Evolutionary conservation across 2,329 filamentous ascomycete genomes (phyloP).

Genomic region (Hyphodiscus sp.): DNA sequence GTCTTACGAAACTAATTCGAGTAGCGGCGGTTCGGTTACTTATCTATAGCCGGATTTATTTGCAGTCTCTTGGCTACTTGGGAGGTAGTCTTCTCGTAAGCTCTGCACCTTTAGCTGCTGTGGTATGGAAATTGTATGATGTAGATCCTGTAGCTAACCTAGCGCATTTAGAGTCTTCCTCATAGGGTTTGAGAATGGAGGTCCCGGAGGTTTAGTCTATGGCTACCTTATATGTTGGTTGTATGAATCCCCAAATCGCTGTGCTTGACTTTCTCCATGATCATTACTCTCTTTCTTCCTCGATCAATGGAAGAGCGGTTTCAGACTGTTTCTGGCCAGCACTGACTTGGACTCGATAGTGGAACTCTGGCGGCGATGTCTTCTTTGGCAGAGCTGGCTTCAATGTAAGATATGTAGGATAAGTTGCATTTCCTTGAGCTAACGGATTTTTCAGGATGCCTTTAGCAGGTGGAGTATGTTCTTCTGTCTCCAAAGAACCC

Average conservation of each 20-base stretch:
- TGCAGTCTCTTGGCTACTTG: conserved; percentile 17
- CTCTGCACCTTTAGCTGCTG: background rate
- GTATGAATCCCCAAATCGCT: conserved; percentile 7
- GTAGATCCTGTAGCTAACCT: background rate
- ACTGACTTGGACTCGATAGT: conserved; percentile 26
- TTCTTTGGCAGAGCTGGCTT: conserved; percentile 21
- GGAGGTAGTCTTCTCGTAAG: conserved; percentile 16
- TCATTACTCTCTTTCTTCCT: too few relatives aligned
- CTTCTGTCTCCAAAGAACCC: conserved; percentile 38
- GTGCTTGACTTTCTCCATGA: too few relatives aligned
- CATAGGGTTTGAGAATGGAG: conserved; percentile 17
- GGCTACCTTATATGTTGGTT: conserved; percentile 17
- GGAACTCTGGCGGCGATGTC: background rate
- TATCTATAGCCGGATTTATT: conserved; percentile 16
- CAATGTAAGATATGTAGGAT: conserved; percentile 16
- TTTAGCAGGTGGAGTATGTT: background rate
- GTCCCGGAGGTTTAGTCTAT: conserved; percentile 17
- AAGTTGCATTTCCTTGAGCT: background rate
- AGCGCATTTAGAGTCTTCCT: conserved; percentile 9
- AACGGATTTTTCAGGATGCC: conserved; percentile 24
- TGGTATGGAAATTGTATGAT: background rate
- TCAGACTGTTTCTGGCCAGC: conserved; percentile 8
- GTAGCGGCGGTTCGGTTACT: conserved; percentile 3
- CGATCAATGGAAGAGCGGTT: background rate
- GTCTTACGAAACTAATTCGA: background rate